A percentile compares a stretch with the other conserved stretches of the same genome.
These are phyloP conservation scores for Periconia sp. DNA, from an alignment of 2,329 filamentous ascomycete species.

Conservation along the genomic window DNA sequence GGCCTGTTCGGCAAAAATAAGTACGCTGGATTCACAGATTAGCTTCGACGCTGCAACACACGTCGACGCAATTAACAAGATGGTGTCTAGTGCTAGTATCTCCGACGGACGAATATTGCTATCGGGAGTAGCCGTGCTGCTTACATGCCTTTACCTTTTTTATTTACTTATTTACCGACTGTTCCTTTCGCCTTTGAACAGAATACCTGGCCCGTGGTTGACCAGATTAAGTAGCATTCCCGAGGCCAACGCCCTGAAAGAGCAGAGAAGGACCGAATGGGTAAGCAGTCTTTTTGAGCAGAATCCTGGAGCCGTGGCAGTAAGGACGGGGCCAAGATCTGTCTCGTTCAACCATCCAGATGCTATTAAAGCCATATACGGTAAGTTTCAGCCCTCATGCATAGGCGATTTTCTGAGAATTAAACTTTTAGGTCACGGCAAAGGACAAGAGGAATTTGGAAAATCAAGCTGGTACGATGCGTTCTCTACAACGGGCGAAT, in stretches of 20 bases:
- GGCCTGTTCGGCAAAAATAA: no score
- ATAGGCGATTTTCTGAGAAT: neutral
- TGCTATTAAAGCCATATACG: conserved; percentile 22
- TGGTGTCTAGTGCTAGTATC: no score
- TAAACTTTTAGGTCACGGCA: conserved; percentile 12
- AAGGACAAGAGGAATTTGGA: conserved; percentile 14
- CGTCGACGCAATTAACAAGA: no score
- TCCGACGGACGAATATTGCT: no score
- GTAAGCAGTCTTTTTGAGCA: conserved; percentile 15
- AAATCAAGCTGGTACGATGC: conserved; percentile 23
- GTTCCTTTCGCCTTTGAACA: conserved; percentile 18
- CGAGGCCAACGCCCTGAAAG: conserved; percentile 19
- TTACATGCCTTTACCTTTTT: conserved; percentile 3
- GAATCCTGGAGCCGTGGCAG: conserved; percentile 16
- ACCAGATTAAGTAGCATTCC: conserved; percentile 16
- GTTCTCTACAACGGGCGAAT: conserved; percentile 22
- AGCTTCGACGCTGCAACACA: no score
- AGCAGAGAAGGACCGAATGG: conserved; percentile 16
- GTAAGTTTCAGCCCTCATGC: neutral
- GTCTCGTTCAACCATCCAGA: conserved; percentile 24
- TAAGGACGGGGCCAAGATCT: conserved; percentile 17
- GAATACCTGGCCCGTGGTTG: conserved; percentile 17
- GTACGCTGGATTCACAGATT: no score
- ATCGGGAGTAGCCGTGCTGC: neutral
- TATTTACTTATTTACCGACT: conserved; percentile 11